These are phyloP conservation scores for Tephrocybe rancida DNA, from an alignment of 768 basidiomycete genomes.

Conservation along the genomic window DNA sequence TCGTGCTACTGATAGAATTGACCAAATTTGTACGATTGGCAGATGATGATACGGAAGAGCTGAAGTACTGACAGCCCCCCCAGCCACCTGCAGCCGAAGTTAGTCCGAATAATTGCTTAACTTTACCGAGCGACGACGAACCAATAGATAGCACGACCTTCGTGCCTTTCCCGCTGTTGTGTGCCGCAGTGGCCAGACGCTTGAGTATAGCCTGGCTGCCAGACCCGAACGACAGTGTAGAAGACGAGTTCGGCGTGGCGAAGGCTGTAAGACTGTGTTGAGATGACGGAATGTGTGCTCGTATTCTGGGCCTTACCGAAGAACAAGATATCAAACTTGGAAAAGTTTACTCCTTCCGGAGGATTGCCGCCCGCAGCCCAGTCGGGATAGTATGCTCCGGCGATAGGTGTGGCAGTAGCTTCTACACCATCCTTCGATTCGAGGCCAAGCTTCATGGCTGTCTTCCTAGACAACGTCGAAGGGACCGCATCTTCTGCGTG, in stretches of 20 bases:
- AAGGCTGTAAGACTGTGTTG: slow-evolving; percentile 51
- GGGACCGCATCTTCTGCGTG: slow-evolving; percentile 49
- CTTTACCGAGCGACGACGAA: slow-evolving; percentile 26
- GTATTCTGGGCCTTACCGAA: slow-evolving; percentile 48
- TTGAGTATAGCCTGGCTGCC: slow-evolving; percentile 54
- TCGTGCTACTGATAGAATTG: slow-evolving; percentile 52
- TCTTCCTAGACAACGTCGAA: slow-evolving; percentile 44
- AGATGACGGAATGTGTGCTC: background rate
- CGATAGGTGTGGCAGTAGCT: slow-evolving; percentile 32
- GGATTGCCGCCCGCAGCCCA: slow-evolving; percentile 50
- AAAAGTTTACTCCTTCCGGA: slow-evolving; percentile 63
- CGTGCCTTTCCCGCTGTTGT: slow-evolving; percentile 58
- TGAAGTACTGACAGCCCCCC: slow-evolving; percentile 72
- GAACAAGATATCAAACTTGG: slow-evolving; percentile 67
- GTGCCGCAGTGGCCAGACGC: slow-evolving; percentile 58
- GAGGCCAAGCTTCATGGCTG: slow-evolving; percentile 24
- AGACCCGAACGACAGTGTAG: slow-evolving; percentile 50
- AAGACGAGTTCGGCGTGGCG: slow-evolving; percentile 63
- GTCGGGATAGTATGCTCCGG: slow-evolving; percentile 51
- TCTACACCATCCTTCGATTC: slow-evolving; percentile 20
- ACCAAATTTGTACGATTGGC: slow-evolving; percentile 58
- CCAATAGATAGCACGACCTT: slow-evolving; percentile 71
- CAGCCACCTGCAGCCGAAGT: slow-evolving; percentile 52
- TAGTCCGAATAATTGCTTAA: background rate
- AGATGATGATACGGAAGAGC: slow-evolving; percentile 53